These are phyloP conservation scores for Gossypium stocksii DNA, from an alignment of 345 rosid genomes.

Conservation along the genomic window DNA sequence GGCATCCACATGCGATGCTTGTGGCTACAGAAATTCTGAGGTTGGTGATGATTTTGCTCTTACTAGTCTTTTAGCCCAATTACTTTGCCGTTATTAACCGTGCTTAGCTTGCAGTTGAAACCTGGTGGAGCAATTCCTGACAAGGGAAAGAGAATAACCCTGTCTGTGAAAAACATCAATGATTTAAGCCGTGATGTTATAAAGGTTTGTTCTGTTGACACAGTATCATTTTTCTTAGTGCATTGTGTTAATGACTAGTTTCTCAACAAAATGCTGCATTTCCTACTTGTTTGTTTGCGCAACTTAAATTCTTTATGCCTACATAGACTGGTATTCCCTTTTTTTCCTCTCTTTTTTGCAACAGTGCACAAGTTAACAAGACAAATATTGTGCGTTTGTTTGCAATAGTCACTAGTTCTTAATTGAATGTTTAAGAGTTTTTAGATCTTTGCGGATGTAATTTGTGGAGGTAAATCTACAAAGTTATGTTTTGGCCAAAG, in stretches of 20 bases:
- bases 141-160: slow-evolving; percentile 71
- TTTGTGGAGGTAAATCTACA: no score
- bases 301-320: neutral
- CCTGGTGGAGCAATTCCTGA: slow-evolving; percentile 86
- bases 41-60: slow-evolving; percentile 33
- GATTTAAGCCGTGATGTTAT: slow-evolving; percentile 90
- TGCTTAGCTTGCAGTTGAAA: slow-evolving; percentile 54
- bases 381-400: neutral
- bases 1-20: slow-evolving; percentile 84
- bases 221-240: neutral
- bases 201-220: slow-evolving; percentile 48
- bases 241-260: neutral
- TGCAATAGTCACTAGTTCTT: neutral
- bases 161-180: slow-evolving; percentile 43
- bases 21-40: slow-evolving; percentile 98
- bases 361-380: neutral
- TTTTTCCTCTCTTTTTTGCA: neutral
- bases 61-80: neutral
- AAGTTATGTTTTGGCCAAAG: no score
- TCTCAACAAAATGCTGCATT: neutral
- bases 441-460: neutral
- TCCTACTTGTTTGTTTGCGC: neutral
- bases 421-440: neutral
- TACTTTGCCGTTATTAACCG: slow-evolving; percentile 12
- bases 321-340: neutral